These are phyloP conservation scores for Emmonsia crescens DNA, from an alignment of 2,329 filamentous ascomycete genomes.

Conservation along the genomic window DNA sequence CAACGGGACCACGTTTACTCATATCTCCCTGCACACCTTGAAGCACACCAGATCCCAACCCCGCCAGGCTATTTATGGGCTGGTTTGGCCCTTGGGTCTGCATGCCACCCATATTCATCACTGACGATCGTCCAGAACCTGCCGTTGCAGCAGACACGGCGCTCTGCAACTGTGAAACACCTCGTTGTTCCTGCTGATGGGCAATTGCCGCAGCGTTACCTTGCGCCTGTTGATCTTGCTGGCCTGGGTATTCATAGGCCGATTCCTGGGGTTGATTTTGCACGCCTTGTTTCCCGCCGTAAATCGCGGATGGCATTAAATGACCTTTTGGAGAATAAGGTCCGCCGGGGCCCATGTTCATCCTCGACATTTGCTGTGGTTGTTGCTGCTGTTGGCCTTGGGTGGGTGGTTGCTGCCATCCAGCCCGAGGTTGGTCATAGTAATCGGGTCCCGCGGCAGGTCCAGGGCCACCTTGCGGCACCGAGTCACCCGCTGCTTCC, in stretches of 20 bases:
- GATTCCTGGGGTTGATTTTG: slow-evolving; percentile 32
- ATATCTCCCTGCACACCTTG: slow-evolving; percentile 43
- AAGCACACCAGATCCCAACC: slow-evolving; percentile 48
- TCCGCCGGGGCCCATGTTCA: slow-evolving; percentile 16
- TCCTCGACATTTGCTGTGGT: slow-evolving; percentile 13
- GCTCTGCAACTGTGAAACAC: slow-evolving; percentile 55
- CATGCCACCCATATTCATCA: slow-evolving; percentile 40
- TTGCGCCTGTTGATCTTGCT: slow-evolving; percentile 38
- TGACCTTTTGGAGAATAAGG: slow-evolving; percentile 34
- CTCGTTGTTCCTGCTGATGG: slow-evolving; percentile 55
- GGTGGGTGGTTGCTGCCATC: slow-evolving; percentile 29
- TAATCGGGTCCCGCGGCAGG: slow-evolving; percentile 28
- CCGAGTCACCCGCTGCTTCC: slow-evolving; percentile 23
- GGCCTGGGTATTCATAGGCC: slow-evolving; percentile 33
- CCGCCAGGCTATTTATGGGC: slow-evolving; percentile 51
- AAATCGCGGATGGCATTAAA: slow-evolving; percentile 26
- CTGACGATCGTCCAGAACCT: slow-evolving; percentile 33
- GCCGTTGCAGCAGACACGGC: slow-evolving; percentile 52
- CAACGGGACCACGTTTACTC: slow-evolving; percentile 86
- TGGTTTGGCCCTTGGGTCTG: slow-evolving; percentile 37
- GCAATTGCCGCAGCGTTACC: slow-evolving; percentile 34
- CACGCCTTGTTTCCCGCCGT: slow-evolving; percentile 25
- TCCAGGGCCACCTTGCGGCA: slow-evolving; percentile 21
- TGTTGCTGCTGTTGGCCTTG: slow-evolving; percentile 20
- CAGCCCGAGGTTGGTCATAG: slow-evolving; percentile 30